phyloP scores from a whole-genome alignment of 495 filamentous ascomycete species.

The Penicillium herquei region DNA sequence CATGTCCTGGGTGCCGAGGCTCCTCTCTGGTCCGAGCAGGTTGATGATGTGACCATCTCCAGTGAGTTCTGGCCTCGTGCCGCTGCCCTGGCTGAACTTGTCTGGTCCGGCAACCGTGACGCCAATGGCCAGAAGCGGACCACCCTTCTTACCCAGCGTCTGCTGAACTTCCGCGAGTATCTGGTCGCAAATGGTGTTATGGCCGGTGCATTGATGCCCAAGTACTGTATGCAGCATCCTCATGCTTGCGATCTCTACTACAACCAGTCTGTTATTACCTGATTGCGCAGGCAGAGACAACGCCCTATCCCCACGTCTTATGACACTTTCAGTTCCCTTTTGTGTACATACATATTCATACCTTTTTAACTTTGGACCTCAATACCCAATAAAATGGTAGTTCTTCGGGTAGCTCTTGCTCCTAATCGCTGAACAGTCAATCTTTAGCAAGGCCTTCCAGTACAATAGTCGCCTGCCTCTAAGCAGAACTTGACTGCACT shows the following conservation, averaged over 20 bases:
- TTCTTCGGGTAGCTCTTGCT: neutral
- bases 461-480: no score
- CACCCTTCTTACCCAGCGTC: constrained; percentile 51
- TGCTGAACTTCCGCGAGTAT: constrained; percentile 59
- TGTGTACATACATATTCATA: constrained; percentile 5
- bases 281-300: neutral
- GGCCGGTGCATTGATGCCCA: constrained; percentile 48
- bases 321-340: neutral
- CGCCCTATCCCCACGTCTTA: no score
- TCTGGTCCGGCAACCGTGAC: constrained; percentile 56
- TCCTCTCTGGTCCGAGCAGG: constrained; percentile 55
- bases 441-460: neutral
- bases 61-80: constrained; percentile 54
- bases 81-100: constrained; percentile 52
- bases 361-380: neutral
- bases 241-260: constrained; percentile 55
- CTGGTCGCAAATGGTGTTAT: constrained; percentile 52
- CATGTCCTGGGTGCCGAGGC: constrained; percentile 51
- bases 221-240: constrained; percentile 56
- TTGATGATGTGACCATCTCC: constrained; percentile 51
- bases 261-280: constrained; percentile 43
- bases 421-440: no score
- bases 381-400: constrained; percentile 16
- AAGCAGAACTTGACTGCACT: no score
- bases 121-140: constrained; percentile 46